Conservation (phyloP, 164 flowering plant genomes). For the Annona squamosa region DNA sequence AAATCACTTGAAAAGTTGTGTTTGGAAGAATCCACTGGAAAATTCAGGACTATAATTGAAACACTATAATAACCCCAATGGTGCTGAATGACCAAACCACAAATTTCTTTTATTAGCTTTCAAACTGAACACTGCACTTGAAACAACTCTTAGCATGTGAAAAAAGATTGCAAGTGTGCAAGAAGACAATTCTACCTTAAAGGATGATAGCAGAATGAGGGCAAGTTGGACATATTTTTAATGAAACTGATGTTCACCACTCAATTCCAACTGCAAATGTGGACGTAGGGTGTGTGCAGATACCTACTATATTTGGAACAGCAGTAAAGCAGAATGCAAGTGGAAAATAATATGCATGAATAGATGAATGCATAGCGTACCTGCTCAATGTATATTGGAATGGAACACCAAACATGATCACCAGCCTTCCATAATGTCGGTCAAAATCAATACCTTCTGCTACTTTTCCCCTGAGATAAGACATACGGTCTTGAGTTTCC, state of each 20-base stretch:
- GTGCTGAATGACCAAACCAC: background rate
- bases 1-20: too few relatives aligned
- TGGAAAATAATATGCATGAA: background rate
- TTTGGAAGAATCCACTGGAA: background rate
- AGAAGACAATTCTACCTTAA: background rate
- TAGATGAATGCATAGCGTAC: constrained; percentile 23
- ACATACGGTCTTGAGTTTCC: background rate
- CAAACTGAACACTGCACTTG: background rate
- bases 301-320: background rate
- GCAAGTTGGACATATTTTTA: background rate
- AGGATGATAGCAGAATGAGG: background rate
- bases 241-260: background rate
- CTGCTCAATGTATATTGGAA: constrained; percentile 97
- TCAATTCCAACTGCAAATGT: background rate
- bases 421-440: constrained; percentile 97
- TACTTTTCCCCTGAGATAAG: constrained; percentile 86
- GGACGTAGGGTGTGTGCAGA: background rate
- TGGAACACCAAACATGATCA: constrained; percentile 98
- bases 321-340: background rate
- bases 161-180: background rate
- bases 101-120: too few relatives aligned
- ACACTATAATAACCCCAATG: background rate
- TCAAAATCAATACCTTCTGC: constrained; percentile 99
- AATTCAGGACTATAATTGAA: background rate
- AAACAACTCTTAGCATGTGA: background rate